Evolutionary conservation across 768 basidiomycete genomes (phyloP).

Genomic region (Ramaria sp.): DNA sequence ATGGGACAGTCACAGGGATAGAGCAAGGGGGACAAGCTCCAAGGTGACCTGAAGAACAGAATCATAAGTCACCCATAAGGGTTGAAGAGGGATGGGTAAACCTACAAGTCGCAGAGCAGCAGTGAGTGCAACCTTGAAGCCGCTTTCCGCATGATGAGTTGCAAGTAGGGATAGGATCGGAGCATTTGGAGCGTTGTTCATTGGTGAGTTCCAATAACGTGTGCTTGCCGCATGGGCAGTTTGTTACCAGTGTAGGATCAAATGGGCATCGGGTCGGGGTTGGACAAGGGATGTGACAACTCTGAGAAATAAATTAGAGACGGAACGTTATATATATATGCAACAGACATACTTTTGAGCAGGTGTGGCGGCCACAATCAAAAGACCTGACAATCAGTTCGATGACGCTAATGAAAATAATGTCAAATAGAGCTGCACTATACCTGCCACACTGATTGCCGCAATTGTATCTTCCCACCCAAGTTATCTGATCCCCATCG

Average conservation of each 20-base stretch:
- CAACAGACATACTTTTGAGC: constrained; percentile 33
- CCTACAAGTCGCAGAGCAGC: constrained; percentile 50
- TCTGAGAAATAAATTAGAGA: constrained; percentile 13
- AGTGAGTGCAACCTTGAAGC: constrained; percentile 58
- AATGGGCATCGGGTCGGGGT: constrained; percentile 54
- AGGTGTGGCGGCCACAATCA: constrained; percentile 70
- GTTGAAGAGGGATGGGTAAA: neutral
- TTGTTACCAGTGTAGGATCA: constrained; percentile 53
- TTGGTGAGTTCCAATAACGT: constrained; percentile 20
- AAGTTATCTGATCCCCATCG: constrained; percentile 31
- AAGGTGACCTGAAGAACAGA: constrained; percentile 32
- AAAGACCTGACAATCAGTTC: constrained; percentile 33
- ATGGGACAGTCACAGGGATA: constrained; percentile 59
- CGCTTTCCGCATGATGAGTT: constrained; percentile 51
- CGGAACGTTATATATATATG: neutral
- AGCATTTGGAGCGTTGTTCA: constrained; percentile 34
- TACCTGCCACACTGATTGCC: constrained; percentile 47
- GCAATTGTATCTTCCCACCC: constrained; percentile 64
- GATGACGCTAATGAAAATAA: neutral
- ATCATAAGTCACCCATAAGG: neutral
- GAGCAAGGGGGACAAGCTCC: constrained; percentile 75
- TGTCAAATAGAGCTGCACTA: constrained; percentile 11
- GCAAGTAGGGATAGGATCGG: constrained; percentile 77
- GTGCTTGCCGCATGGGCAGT: constrained; percentile 77
- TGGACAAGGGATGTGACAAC: constrained; percentile 66